Percentiles rank a stretch among this genome's conserved stretches.
Evolutionary conservation across 179 eudicot genomes (phyloP).

Genomic region (Sideroxylon spinosum): DNA sequence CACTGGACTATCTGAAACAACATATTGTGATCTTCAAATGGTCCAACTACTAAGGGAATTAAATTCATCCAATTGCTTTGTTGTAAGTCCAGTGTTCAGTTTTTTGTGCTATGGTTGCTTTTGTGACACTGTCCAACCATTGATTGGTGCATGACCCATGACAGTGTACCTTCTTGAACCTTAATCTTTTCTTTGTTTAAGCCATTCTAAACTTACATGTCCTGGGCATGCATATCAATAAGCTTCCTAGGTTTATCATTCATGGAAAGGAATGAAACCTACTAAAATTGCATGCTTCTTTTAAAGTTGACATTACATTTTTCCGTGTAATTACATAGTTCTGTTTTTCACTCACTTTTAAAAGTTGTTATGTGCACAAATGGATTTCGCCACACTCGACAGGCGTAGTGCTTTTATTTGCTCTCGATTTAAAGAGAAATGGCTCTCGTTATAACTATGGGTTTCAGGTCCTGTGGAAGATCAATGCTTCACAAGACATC

Average conservation of each 20-base stretch:
- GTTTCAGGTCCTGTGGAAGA: conserved; percentile 79
- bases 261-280: neutral
- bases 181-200: neutral
- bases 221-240: neutral
- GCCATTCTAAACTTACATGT: neutral
- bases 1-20: neutral
- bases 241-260: neutral
- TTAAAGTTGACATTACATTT: neutral
- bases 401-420: neutral
- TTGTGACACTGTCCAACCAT: neutral
- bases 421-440: neutral
- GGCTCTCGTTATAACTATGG: conserved; percentile 9
- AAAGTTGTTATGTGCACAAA: neutral
- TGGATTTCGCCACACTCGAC: neutral
- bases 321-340: neutral
- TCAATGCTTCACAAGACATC: conserved; percentile 94
- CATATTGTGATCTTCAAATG: neutral
- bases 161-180: neutral
- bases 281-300: neutral
- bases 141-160: neutral
- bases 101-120: conserved; percentile 6
- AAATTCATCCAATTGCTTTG: neutral
- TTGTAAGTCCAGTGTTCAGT: neutral
- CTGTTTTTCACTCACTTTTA: neutral
- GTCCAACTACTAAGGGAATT: neutral